Base-by-base conservation (phyloP, 805 yeast genomes). In the Yarrowia phangngaensis region DNA sequence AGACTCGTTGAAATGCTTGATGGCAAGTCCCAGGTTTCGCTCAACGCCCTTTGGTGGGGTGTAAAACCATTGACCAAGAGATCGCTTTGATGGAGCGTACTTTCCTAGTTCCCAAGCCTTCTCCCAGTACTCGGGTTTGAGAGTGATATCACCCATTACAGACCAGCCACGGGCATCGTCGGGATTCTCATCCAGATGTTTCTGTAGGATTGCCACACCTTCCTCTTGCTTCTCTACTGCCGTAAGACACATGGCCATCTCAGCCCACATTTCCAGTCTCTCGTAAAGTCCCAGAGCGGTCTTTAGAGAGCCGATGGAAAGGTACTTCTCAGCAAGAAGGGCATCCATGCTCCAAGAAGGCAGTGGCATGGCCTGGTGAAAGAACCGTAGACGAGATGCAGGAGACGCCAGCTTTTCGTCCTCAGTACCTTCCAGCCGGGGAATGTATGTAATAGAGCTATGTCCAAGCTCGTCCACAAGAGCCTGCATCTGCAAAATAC, bases 201-300 rank as follows among this genome's bases (percentile, higher is more conserved):
- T 66, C 20, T 69, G 56, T 29, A 92, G 66, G 13, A 87, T 66
- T 28, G 69, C 67, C 51, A 75, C 75, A 0, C 95, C 97, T 51
- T 76, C 74, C 2, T 63, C 64, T 54, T 78, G 85, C 52, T 83
- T 78, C 16, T 89, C 96, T 11, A 79, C 80, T 1, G 95, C 82
- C 3, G 95, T 95, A 58, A 84, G 79, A 69, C 97, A 92, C 50
- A 90, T 68, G 0, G 97, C 97, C 19, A 84, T 84, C 58, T 90
- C 97, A 28, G 82, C 76, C 59, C 79, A 74, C 72, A 87, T 68
- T 27, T 79, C 74, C 48, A 92, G 69, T 53, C 96, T 71, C 59
- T 83, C 85, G 63, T 87, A 92, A 17, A 92, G 84, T 50, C 86
- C 95, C 43, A 88, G 72, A 1, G 99, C 97, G 8, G 95, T 82